These are phyloP conservation scores for Cryptococcus sp. DNA, from an alignment of 1,284 basidiomycete species.

Conservation along the genomic window DNA sequence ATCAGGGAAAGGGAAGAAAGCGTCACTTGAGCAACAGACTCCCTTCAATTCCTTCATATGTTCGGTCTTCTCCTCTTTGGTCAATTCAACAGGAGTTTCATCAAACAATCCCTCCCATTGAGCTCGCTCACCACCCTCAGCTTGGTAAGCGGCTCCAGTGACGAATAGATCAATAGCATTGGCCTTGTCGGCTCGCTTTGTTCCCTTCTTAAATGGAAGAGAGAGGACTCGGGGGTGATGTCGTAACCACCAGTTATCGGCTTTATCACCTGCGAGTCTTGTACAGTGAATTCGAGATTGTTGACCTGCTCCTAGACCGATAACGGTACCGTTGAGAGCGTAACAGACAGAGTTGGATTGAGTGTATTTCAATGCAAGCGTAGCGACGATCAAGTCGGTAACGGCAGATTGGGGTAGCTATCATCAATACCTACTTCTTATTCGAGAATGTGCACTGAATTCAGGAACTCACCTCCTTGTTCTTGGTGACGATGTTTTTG, in stretches of 20 bases:
- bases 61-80: conserved; percentile 64
- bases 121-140: conserved; percentile 74
- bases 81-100: conserved; percentile 63
- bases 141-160: conserved; percentile 71
- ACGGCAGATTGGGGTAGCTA: conserved; percentile 70
- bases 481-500: conserved; percentile 80
- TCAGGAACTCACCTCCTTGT: conserved; percentile 63
- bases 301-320: conserved; percentile 96
- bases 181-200: conserved; percentile 95
- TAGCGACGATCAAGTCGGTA: conserved; percentile 88
- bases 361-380: conserved; percentile 95
- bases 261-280: conserved; percentile 91
- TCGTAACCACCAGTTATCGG: conserved; percentile 99
- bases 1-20: conserved; percentile 99
- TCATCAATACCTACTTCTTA: not conserved
- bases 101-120: conserved; percentile 94
- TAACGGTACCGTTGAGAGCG: conserved; percentile 84
- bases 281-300: conserved; percentile 99
- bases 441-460: not conserved
- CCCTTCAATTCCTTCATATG: conserved; percentile 71
- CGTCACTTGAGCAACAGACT: conserved; percentile 90
- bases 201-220: conserved; percentile 94
- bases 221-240: conserved; percentile 85
- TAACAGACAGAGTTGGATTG: conserved; percentile 99
- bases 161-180: conserved; percentile 98